Conservation (phyloP, 208 protist species). For the Leishmania amazonensis region DNA sequence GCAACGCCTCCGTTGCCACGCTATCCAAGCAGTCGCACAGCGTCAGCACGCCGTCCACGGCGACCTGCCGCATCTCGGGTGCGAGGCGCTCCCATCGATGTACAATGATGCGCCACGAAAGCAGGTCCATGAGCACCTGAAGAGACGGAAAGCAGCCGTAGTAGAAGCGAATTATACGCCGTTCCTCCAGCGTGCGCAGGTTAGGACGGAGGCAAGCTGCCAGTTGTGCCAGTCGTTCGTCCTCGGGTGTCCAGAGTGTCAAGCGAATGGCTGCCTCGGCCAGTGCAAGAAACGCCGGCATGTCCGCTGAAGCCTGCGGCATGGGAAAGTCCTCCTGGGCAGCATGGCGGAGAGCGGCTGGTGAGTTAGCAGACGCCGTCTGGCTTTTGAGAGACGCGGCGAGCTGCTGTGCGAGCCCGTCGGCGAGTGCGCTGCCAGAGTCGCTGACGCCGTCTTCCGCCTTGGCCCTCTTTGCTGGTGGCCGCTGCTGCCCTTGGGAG, state of each 20-base stretch:
- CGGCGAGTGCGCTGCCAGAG: slow-evolving; percentile 5
- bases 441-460: background rate
- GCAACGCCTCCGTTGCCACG: slow-evolving; percentile 18
- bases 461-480: slow-evolving; percentile 3
- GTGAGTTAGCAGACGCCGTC: background rate
- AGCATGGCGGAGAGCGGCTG: slow-evolving; percentile 23
- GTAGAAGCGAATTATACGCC: slow-evolving; percentile 28
- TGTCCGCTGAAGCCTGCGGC: slow-evolving; percentile 21
- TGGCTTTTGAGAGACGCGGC: slow-evolving; percentile 8
- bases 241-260: slow-evolving; percentile 32
- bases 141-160: slow-evolving; percentile 45
- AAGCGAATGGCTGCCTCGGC: slow-evolving; percentile 54
- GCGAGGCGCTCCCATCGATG: slow-evolving; percentile 41
- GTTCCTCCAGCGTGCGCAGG: slow-evolving; percentile 35
- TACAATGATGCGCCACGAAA: slow-evolving; percentile 51
- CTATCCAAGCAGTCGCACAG: slow-evolving; percentile 21
- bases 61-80: slow-evolving; percentile 20
- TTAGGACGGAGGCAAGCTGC: slow-evolving; percentile 39
- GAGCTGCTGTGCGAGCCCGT: slow-evolving; percentile 21
- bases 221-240: slow-evolving; percentile 26
- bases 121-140: slow-evolving; percentile 63
- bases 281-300: slow-evolving; percentile 40
- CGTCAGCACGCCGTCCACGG: slow-evolving; percentile 17
- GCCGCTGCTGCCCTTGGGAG: background rate
- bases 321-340: slow-evolving; percentile 35